These are phyloP conservation scores for Nitzschia putrida DNA, from an alignment of 108 stramenopile species.

Conservation along the genomic window DNA sequence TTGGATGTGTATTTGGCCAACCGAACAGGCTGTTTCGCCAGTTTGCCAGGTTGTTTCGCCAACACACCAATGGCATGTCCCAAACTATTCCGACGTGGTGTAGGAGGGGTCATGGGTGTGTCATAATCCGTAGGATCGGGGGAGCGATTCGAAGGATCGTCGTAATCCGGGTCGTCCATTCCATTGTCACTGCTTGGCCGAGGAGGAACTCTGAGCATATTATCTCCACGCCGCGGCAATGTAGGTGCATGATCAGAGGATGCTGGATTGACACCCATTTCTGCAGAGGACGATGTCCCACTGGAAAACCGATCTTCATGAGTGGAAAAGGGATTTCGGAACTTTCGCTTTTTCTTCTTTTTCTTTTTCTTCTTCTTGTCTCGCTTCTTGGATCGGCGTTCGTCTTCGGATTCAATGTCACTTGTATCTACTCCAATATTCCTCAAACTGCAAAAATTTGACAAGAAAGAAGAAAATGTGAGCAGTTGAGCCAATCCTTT, in stretches of 20 bases:
- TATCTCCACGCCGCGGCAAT: constrained; percentile 4
- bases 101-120: neutral
- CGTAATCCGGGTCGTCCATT: neutral
- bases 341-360: constrained; percentile 1
- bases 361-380: constrained; percentile 12
- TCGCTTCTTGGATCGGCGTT: constrained; percentile 1
- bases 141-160: neutral
- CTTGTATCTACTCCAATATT: constrained; percentile 18
- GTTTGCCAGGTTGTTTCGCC: constrained; percentile 10
- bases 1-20: constrained; percentile 16
- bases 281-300: neutral
- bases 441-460: neutral
- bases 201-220: neutral
- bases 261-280: neutral
- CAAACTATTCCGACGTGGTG: neutral
- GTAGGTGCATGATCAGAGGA: neutral
- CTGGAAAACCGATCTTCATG: constrained; percentile 12
- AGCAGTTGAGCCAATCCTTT: neutral
- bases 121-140: neutral
- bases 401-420: constrained; percentile 21
- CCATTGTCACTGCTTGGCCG: neutral
- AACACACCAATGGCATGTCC: constrained; percentile 3
- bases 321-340: neutral
- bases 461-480: neutral
- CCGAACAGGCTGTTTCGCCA: constrained; percentile 21